Percentiles rank a stretch among this genome's conserved stretches.
Evolutionary conservation across 75 land plant genomes (phyloP).

Genomic region (Ceratopteris richardii): DNA sequence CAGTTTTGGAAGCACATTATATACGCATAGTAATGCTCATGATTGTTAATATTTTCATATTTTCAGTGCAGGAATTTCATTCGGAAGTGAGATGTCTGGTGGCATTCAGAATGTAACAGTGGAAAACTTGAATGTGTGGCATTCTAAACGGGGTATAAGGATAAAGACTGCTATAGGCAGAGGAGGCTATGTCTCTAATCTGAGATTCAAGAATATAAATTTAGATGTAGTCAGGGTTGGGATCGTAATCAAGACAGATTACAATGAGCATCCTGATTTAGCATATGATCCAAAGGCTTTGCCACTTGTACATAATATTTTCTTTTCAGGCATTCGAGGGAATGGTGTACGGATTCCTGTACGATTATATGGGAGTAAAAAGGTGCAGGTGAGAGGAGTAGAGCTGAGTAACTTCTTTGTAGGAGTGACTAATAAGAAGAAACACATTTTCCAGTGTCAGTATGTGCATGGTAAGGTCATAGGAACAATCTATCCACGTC

Average conservation of each 20-base stretch:
- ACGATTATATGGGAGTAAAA: constrained; percentile 65
- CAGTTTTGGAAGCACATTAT: too few relatives aligned
- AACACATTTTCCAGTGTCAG: constrained; percentile 78
- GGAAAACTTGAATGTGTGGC: constrained; percentile 68
- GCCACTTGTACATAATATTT: constrained; percentile 52
- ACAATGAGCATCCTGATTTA: constrained; percentile 81
- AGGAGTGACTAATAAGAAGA: constrained; percentile 76
- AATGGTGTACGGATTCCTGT: constrained; percentile 75
- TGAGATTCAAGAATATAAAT: constrained; percentile 58
- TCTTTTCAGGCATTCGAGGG: constrained; percentile 53
- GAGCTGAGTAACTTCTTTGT: constrained; percentile 74
- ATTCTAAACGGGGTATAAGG: constrained; percentile 73
- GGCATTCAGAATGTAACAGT: constrained; percentile 72
- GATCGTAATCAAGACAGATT: constrained; percentile 85
- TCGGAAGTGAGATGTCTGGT: constrained; percentile 98
- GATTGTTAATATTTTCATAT: too few relatives aligned
- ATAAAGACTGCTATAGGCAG: constrained; percentile 88
- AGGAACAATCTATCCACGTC: constrained; percentile 70
- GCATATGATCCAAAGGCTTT: constrained; percentile 67
- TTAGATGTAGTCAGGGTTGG: constrained; percentile 75
- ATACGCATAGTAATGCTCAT: too few relatives aligned
- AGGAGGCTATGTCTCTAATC: constrained; percentile 77
- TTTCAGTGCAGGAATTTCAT: constrained; percentile 89
- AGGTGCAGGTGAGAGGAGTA: constrained; percentile 55
- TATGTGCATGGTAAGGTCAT: constrained; percentile 69